phyloP scores from a whole-genome alignment of 1,284 basidiomycete species.

The Sphaerobolus stellatus region DNA sequence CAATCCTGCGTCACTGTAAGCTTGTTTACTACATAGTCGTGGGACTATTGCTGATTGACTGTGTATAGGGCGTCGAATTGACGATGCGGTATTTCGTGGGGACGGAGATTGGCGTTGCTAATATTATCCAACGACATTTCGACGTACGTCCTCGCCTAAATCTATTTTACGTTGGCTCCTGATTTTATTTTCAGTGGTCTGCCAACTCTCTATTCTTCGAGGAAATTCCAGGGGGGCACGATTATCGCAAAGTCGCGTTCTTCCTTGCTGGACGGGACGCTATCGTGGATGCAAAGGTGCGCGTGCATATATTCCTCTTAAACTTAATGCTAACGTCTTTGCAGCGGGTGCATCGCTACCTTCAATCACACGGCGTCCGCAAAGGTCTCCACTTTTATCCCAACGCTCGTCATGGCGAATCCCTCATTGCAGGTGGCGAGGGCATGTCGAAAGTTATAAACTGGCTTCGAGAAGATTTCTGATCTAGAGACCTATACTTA shows the following conservation, averaged over 20 bases:
- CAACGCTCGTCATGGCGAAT: constrained; percentile 69
- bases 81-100: constrained; percentile 85
- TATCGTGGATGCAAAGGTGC: constrained; percentile 71
- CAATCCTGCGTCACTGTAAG: constrained; percentile 59
- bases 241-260: constrained; percentile 61
- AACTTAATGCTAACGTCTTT: constrained; percentile 4
- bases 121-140: constrained; percentile 81
- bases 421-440: constrained; percentile 55
- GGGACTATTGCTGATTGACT: constrained; percentile 9
- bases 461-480: constrained; percentile 59
- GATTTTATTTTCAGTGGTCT: constrained; percentile 52
- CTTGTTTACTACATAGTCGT: constrained; percentile 12
- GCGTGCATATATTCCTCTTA: background rate
- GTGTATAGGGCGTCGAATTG: constrained; percentile 65
- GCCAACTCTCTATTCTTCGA: constrained; percentile 89
- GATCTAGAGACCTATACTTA: background rate
- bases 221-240: constrained; percentile 76
- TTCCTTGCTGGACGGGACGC: constrained; percentile 79
- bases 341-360: constrained; percentile 72
- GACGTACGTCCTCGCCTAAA: constrained; percentile 37
- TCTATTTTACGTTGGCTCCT: constrained; percentile 1
- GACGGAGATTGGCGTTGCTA: constrained; percentile 81
- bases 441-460: constrained; percentile 60
- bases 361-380: constrained; percentile 71
- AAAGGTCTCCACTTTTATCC: constrained; percentile 72